Evolutionary conservation across 495 filamentous ascomycete genomes (phyloP).

Genomic region (Xylaria nigripes): DNA sequence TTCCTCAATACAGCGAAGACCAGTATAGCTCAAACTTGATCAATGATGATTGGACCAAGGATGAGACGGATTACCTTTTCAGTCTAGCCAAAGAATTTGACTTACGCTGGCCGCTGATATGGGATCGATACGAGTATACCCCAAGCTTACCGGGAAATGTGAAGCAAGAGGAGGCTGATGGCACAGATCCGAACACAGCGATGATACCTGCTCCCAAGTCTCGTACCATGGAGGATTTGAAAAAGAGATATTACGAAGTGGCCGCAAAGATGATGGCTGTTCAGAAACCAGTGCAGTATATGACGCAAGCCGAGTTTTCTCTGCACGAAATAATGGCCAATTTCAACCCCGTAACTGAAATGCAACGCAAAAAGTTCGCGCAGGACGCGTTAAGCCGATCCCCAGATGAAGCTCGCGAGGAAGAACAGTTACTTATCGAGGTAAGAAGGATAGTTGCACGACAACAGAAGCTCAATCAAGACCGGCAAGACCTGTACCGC

Average conservation of each 20-base stretch:
- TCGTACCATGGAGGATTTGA: constrained; percentile 81
- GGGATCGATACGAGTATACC: constrained; percentile 80
- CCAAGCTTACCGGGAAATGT: constrained; percentile 32
- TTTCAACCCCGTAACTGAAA: constrained; percentile 72
- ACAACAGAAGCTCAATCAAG: constrained; percentile 72
- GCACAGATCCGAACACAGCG: constrained; percentile 33
- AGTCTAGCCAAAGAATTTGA: constrained; percentile 65
- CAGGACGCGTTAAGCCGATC: constrained; percentile 67
- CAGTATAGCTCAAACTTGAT: constrained; percentile 72
- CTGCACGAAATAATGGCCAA: constrained; percentile 75
- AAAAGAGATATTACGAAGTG: constrained; percentile 80
- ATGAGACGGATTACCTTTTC: constrained; percentile 89
- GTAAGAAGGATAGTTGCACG: constrained; percentile 80
- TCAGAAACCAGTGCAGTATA: constrained; percentile 70
- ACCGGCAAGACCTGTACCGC: constrained; percentile 83
- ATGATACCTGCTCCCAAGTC: constrained; percentile 37
- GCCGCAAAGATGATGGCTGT: constrained; percentile 78
- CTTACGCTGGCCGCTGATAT: constrained; percentile 83
- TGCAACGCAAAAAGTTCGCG: constrained; percentile 73
- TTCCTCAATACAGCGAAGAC: constrained; percentile 74
- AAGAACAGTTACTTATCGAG: constrained; percentile 79
- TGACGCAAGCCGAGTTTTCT: constrained; percentile 74
- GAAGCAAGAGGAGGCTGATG: constrained; percentile 18
- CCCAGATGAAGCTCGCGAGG: constrained; percentile 82
- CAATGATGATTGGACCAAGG: constrained; percentile 71